Evolutionary conservation across 73 alveolate genomes (phyloP), one percentile per base, ranked within the genome.

Genomic region (Paramecium primaurelia): DNA sequence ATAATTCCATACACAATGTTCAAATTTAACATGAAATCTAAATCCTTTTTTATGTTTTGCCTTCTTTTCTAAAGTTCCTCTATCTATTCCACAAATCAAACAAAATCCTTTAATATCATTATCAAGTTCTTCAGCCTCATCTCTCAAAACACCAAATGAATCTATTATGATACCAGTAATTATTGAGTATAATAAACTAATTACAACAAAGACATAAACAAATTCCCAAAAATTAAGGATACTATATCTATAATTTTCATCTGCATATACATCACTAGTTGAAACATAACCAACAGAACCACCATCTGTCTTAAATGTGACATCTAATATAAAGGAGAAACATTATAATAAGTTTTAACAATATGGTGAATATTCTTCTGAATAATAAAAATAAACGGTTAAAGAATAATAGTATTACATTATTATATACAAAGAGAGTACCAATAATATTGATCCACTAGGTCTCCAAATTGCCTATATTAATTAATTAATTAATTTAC

Each of bases 111-210:
- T 95, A 86, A 97, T 95, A 77, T 96, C 98, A 71, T 94, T 93
- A 28, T 94, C 95, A 86, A 96, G 94, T 90, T 95, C 96, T 59
- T 95, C 96, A 86, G 95, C 95, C 44, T 94, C 96, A 49, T 95
- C 98, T 98, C 99, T 98, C 42, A 98, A 94, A 4, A 95, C 96
- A 0, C 98, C 99, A 92, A 98, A 98, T 38, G 99, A 96, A 95
- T 98, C 99, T 77, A 97, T 97, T 59, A 98, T 98, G 92, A 98
- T 98, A 97, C 96, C 96, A 89, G 92, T 93, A 36, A 93, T 75
- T 22, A 58, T 90, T 22, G 86, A 85, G 18, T 89, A 58, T 54
- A 93, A 42, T 30, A 93, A 58, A 75, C 92, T 92, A 9, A 84
- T 58, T 4, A 93, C 87, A 30, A 93, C 88, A 45, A 92, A 75